Evolutionary conservation across 1,139 yeast genomes (phyloP).

Genomic region (Taiozyma sp.): DNA sequence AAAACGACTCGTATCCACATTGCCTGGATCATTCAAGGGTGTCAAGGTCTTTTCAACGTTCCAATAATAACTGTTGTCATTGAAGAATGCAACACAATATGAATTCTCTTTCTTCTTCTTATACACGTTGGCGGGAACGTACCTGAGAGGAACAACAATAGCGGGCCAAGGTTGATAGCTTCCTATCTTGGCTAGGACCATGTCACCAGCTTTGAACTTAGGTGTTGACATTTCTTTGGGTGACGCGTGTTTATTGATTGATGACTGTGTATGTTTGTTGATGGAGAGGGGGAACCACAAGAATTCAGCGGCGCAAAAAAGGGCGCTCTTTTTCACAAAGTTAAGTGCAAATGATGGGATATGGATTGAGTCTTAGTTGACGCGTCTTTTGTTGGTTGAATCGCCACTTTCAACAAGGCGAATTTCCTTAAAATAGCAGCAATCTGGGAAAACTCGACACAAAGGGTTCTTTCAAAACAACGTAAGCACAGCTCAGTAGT

Average conservation of each 20-base stretch:
- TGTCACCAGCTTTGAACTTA: slow-evolving; percentile 26
- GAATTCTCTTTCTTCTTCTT: background rate
- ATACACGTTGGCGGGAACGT: background rate
- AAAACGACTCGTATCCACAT: background rate
- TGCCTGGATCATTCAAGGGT: background rate
- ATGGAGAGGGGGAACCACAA: background rate
- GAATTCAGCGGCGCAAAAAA: background rate
- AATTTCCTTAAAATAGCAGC: background rate
- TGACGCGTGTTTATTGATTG: background rate
- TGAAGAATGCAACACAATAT: slow-evolving; percentile 27
- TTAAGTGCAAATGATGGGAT: background rate
- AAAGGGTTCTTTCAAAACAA: background rate
- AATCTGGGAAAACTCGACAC: background rate
- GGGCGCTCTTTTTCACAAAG: background rate
- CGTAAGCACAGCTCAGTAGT: background rate
- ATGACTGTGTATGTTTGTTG: background rate
- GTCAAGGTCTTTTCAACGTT: slow-evolving; percentile 6
- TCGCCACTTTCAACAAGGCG: background rate
- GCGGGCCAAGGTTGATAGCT: slow-evolving; percentile 33
- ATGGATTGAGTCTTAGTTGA: background rate
- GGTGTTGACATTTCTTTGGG: background rate
- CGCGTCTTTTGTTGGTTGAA: background rate
- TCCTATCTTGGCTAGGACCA: slow-evolving; percentile 31
- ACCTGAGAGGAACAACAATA: slow-evolving; percentile 3
- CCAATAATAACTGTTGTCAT: slow-evolving; percentile 32